A percentile compares a stretch with the other conserved stretches of the same genome.
These are phyloP conservation scores for Acidomyces sp. DNA, from an alignment of 495 filamentous ascomycete genomes.

Conservation along the genomic window DNA sequence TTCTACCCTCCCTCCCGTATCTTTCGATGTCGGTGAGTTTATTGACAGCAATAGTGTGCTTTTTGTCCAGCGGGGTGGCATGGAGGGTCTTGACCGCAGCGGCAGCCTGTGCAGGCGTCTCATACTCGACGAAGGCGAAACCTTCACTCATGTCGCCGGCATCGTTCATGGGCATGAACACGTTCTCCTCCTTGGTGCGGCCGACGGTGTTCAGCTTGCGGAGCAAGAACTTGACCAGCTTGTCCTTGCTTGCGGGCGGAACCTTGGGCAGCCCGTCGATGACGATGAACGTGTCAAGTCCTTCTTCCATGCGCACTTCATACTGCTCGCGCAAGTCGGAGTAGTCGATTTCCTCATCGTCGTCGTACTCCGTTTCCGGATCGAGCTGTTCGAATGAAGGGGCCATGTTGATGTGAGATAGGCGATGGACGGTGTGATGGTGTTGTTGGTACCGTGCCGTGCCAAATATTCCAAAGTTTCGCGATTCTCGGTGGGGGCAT, in stretches of 20 bases:
- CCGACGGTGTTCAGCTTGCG: slow-evolving; percentile 80
- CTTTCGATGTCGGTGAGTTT: slow-evolving; percentile 96
- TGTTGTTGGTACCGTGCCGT: no score
- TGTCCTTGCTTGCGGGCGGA: slow-evolving; percentile 66
- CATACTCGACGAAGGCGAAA: slow-evolving; percentile 83
- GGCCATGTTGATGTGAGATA: slow-evolving; percentile 52
- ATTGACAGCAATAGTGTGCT: slow-evolving; percentile 87
- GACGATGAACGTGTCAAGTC: slow-evolving; percentile 88
- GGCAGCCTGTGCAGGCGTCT: slow-evolving; percentile 78
- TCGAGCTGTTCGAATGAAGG: slow-evolving; percentile 60
- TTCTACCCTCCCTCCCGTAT: slow-evolving; percentile 82
- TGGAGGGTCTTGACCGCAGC: slow-evolving; percentile 79
- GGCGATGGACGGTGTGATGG: no score
- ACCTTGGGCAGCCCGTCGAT: slow-evolving; percentile 87
- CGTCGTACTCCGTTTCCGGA: slow-evolving; percentile 72
- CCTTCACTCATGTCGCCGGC: slow-evolving; percentile 64
- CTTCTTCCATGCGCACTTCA: slow-evolving; percentile 89
- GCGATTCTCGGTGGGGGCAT: no score
- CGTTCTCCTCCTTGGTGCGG: slow-evolving; percentile 67
- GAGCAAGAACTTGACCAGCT: slow-evolving; percentile 85
- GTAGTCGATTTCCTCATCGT: slow-evolving; percentile 86
- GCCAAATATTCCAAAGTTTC: no score
- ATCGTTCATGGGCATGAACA: slow-evolving; percentile 85
- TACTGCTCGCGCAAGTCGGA: slow-evolving; percentile 84
- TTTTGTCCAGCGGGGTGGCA: slow-evolving; percentile 77